These are phyloP conservation scores for Microsporum audouinii DNA, from an alignment of 2,329 filamentous ascomycete genomes.

Conservation along the genomic window DNA sequence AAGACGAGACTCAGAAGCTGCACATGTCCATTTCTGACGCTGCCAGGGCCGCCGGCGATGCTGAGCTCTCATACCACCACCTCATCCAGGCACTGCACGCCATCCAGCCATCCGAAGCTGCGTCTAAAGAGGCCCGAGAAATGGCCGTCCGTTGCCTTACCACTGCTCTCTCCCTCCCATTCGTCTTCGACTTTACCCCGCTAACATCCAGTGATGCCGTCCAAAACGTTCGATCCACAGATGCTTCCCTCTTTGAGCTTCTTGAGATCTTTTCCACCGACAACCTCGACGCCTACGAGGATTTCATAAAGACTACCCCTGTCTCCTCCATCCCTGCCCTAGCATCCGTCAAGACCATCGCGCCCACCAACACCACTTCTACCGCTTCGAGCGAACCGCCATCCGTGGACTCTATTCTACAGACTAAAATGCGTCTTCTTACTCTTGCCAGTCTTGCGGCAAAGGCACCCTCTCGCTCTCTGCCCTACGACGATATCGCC, in stretches of 20 bases:
- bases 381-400: background rate
- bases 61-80: constrained; percentile 64
- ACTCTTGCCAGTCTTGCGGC: constrained; percentile 86
- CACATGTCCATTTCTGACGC: constrained; percentile 73
- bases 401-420: constrained; percentile 49
- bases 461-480: constrained; percentile 68
- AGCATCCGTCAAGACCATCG: constrained; percentile 31
- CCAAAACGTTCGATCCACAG: constrained; percentile 73
- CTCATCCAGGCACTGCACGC: constrained; percentile 65
- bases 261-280: constrained; percentile 93
- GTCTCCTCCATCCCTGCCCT: constrained; percentile 63
- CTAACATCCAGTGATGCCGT: constrained; percentile 62
- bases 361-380: background rate
- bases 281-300: constrained; percentile 86
- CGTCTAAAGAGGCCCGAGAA: constrained; percentile 44
- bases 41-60: constrained; percentile 65
- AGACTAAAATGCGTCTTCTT: constrained; percentile 92
- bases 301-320: constrained; percentile 61
- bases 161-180: constrained; percentile 52
- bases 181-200: constrained; percentile 63
- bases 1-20: constrained; percentile 72
- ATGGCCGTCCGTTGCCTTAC: constrained; percentile 55
- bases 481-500: constrained; percentile 76
- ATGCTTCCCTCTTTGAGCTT: constrained; percentile 77
- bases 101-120: constrained; percentile 51